These are phyloP conservation scores for Metschnikowia henanensis DNA, from an alignment of 805 yeast species.

Conservation along the genomic window DNA sequence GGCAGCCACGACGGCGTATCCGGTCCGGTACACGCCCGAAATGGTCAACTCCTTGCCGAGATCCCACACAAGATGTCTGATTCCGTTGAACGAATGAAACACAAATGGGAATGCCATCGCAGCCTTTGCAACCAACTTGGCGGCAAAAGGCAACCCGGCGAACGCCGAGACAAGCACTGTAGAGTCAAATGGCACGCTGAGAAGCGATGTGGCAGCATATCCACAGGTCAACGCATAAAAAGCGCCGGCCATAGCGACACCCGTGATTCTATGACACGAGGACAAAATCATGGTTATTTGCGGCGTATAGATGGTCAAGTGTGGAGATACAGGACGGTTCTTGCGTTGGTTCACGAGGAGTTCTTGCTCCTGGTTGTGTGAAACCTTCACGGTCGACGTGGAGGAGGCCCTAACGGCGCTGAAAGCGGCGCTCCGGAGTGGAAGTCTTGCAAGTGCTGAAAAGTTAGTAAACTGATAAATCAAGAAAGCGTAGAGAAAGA, in stretches of 20 bases:
- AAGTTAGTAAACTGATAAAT: slow-evolving; percentile 12
- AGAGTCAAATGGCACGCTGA: slow-evolving; percentile 57
- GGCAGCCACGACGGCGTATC: slow-evolving; percentile 76
- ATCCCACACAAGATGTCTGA: slow-evolving; percentile 96
- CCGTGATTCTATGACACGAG: slow-evolving; percentile 81
- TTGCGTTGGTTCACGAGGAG: slow-evolving; percentile 79
- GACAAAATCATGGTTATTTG: slow-evolving; percentile 86
- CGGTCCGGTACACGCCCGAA: slow-evolving; percentile 91
- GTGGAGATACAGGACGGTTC: slow-evolving; percentile 90
- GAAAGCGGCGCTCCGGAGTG: slow-evolving; percentile 12
- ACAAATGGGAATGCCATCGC: slow-evolving; percentile 79
- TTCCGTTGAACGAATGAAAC: slow-evolving; percentile 82
- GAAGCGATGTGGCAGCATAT: slow-evolving; percentile 66
- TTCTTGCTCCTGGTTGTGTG: slow-evolving; percentile 63
- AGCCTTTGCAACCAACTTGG: slow-evolving; percentile 66
- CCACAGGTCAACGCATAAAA: slow-evolving; percentile 77
- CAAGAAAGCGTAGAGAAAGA: no score
- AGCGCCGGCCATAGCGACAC: slow-evolving; percentile 76
- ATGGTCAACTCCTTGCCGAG: slow-evolving; percentile 74
- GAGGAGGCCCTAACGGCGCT: slow-evolving; percentile 14
- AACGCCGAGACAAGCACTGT: slow-evolving; percentile 52
- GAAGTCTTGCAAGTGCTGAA: slow-evolving; percentile 13
- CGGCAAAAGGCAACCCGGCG: slow-evolving; percentile 62
- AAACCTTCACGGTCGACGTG: slow-evolving; percentile 43
- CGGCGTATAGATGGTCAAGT: slow-evolving; percentile 85